Evolutionary conservation across 352 stramenopile species (phyloP).

Genomic region (Globisporangium radiosum): DNA sequence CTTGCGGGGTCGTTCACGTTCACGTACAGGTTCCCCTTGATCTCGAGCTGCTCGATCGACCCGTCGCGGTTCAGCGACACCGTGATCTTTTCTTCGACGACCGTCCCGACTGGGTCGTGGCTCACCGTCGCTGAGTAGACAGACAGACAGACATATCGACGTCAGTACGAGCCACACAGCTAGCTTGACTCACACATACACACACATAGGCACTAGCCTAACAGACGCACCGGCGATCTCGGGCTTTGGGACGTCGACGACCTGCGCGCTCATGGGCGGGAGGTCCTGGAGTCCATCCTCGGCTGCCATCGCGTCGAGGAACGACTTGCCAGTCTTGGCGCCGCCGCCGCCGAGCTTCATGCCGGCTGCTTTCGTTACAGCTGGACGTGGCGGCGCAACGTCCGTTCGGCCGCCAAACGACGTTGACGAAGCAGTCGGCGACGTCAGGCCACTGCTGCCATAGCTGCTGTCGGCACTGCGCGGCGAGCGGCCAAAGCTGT

Average conservation of each 20-base stretch:
- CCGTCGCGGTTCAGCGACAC: conserved; percentile 78
- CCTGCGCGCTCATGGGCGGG: conserved; percentile 65
- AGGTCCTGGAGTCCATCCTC: conserved; percentile 85
- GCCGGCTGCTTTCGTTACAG: conserved; percentile 46
- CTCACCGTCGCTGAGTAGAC: conserved; percentile 41
- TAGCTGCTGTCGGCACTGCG: conserved; percentile 32
- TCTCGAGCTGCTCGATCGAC: conserved; percentile 76
- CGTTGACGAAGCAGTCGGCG: conserved; percentile 58
- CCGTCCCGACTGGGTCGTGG: conserved; percentile 72
- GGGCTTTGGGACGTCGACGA: conserved; percentile 54
- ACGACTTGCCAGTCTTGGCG: conserved; percentile 63
- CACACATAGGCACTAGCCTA: background rate
- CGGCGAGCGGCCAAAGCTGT: conserved; percentile 59
- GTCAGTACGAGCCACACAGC: background rate
- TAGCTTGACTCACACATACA: background rate
- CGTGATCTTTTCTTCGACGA: conserved; percentile 86
- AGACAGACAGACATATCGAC: background rate
- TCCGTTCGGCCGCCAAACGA: conserved; percentile 51
- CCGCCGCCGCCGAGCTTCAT: conserved; percentile 53
- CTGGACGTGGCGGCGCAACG: conserved; percentile 18
- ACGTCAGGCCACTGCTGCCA: conserved; percentile 24
- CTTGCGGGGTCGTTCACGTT: conserved; percentile 73
- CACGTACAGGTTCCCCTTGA: conserved; percentile 84
- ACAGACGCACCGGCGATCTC: conserved; percentile 25
- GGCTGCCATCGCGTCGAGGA: conserved; percentile 81